A percentile compares a stretch with the other conserved stretches of the same genome.
Conservation (phyloP, 352 stramenopile genomes). For the Globisporangium solare region DNA sequence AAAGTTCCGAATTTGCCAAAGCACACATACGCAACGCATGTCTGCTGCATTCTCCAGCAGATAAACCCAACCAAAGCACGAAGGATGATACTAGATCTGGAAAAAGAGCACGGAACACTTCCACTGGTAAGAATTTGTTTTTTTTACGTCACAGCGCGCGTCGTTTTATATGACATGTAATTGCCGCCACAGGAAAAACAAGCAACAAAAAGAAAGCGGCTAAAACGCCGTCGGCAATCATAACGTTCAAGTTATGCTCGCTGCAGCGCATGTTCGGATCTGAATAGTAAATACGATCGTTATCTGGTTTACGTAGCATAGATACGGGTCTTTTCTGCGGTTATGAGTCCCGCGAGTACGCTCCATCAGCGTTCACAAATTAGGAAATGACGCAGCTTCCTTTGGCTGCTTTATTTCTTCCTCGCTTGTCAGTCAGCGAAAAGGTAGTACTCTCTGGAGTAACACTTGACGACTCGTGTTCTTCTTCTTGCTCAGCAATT, state of each 20-base stretch:
- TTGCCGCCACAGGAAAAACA: background rate
- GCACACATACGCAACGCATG: too few relatives aligned
- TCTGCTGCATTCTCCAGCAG: too few relatives aligned
- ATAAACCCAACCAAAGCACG: too few relatives aligned
- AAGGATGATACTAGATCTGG: too few relatives aligned
- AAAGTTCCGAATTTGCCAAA: too few relatives aligned
- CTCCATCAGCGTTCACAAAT: background rate
- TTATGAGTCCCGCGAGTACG: background rate
- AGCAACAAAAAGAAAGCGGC: background rate
- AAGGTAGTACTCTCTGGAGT: constrained; percentile 1
- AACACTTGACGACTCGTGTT: constrained; percentile 11
- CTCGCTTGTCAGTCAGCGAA: constrained; percentile 13
- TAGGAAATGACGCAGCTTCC: constrained; percentile 22
- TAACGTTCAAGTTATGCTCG: constrained; percentile 20
- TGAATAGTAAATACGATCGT: background rate
- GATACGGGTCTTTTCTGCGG: background rate
- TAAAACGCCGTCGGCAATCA: background rate
- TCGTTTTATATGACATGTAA: too few relatives aligned
- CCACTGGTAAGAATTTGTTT: too few relatives aligned
- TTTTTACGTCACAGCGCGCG: too few relatives aligned
- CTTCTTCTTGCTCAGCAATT: constrained; percentile 63
- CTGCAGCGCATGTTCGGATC: constrained; percentile 51
- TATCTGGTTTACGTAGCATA: too few relatives aligned
- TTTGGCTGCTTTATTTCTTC: constrained; percentile 9
- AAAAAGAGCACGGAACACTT: too few relatives aligned